phyloP scores from a whole-genome alignment of 805 yeast species.

The Komagataella pastoris region DNA sequence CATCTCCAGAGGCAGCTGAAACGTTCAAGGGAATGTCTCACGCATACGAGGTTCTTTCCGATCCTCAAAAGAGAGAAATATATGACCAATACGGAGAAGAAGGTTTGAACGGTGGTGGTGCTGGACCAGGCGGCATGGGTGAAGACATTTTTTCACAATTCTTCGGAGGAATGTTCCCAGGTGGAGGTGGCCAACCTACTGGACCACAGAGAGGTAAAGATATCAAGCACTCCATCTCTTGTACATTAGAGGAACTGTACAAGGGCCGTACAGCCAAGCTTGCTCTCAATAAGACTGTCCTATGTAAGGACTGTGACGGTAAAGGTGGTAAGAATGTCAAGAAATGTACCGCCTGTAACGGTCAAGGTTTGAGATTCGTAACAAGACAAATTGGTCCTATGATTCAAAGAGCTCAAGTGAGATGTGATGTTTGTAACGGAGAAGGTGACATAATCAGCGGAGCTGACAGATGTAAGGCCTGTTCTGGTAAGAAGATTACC shows the following conservation, averaged over 20 bases:
- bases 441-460: constrained; percentile 80
- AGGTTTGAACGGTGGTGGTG: constrained; percentile 74
- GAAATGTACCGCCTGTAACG: constrained; percentile 79
- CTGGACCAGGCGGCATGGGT: constrained; percentile 40
- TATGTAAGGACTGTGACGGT: constrained; percentile 86
- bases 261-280: constrained; percentile 90
- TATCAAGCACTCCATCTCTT: constrained; percentile 76
- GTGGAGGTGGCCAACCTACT: constrained; percentile 44
- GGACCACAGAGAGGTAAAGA: constrained; percentile 88
- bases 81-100: constrained; percentile 91
- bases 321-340: constrained; percentile 92
- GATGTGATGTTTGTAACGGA: constrained; percentile 88
- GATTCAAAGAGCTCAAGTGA: constrained; percentile 95
- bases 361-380: constrained; percentile 82
- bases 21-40: constrained; percentile 83
- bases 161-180: constrained; percentile 47
- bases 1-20: constrained; percentile 86
- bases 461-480: constrained; percentile 75
- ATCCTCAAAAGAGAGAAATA: constrained; percentile 74
- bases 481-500: constrained; percentile 81
- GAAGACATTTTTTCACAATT: constrained; percentile 47
- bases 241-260: constrained; percentile 85
- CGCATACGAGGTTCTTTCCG: constrained; percentile 83
- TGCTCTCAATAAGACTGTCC: constrained; percentile 83
- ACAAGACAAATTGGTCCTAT: constrained; percentile 99